Conservation (phyloP, 73 alveolate species). For the Paraurostyla sp. region DNA sequence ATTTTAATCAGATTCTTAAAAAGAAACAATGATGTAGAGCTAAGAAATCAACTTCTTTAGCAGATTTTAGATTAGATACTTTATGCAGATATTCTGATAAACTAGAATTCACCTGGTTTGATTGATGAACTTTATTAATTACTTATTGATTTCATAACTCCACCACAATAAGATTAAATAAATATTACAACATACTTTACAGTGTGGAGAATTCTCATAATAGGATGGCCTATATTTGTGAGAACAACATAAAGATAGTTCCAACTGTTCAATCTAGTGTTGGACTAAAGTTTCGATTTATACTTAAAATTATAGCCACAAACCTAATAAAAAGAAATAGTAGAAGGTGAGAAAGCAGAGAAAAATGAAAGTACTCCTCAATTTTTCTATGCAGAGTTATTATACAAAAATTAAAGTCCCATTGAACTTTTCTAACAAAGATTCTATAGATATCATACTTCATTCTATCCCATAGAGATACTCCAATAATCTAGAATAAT, state of each 20-base stretch:
- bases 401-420: background rate
- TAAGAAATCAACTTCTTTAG: background rate
- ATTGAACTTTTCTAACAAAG: conserved; percentile 28
- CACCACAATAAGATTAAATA: background rate
- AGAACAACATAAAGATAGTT: background rate
- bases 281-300: background rate
- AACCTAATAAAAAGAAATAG: background rate
- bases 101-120: background rate
- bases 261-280: conserved; percentile 14
- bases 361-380: no score
- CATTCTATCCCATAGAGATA: conserved; percentile 29
- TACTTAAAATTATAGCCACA: background rate
- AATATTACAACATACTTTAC: background rate
- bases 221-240: conserved; percentile 61
- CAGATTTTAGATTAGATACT: background rate
- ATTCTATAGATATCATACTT: background rate
- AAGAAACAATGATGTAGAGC: background rate
- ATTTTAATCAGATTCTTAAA: background rate
- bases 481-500: conserved; percentile 23
- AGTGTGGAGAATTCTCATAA: conserved; percentile 58
- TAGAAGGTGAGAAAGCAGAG: background rate
- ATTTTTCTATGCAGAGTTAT: background rate
- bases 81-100: conserved; percentile 9
- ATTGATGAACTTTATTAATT: background rate
- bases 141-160: conserved; percentile 11